These are phyloP conservation scores for Nectriaceae sp. DNA, from an alignment of 2,329 filamentous ascomycete genomes.

Conservation along the genomic window DNA sequence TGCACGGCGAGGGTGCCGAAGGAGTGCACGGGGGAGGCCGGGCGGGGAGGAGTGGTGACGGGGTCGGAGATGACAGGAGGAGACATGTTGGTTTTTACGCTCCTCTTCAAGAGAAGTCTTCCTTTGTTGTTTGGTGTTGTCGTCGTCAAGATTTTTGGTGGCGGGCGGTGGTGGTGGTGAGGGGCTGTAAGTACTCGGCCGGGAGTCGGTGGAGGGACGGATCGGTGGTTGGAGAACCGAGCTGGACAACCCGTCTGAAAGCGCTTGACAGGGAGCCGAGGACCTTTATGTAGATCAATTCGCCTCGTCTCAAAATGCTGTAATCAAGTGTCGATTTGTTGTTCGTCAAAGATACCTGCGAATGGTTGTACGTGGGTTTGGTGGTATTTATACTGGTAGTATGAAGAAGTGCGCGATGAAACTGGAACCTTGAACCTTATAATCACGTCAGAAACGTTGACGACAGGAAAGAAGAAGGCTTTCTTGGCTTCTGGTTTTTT, in stretches of 20 bases:
- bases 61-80: slow-evolving; percentile 44
- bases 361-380: background rate
- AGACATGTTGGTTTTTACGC: slow-evolving; percentile 24
- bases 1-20: slow-evolving; percentile 97
- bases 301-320: no score
- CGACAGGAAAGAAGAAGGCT: background rate
- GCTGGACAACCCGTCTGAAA: background rate
- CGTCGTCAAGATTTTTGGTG: background rate
- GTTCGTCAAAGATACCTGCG: no score
- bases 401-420: no score
- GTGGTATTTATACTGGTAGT: background rate
- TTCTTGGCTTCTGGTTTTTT: background rate
- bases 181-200: background rate
- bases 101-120: background rate
- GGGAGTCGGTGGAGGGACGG: background rate
- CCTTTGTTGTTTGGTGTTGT: background rate
- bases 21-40: slow-evolving; percentile 70
- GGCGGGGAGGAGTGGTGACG: slow-evolving; percentile 73
- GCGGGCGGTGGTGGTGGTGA: background rate
- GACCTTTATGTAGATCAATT: background rate
- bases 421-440: no score
- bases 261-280: background rate
- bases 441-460: background rate
- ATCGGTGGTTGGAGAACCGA: background rate
- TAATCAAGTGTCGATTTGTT: no score